Evolutionary conservation across 495 filamentous ascomycete genomes (phyloP), one percentile per base, ranked within the genome.

Genomic region (Umbilicaria muhlenbergii): DNA sequence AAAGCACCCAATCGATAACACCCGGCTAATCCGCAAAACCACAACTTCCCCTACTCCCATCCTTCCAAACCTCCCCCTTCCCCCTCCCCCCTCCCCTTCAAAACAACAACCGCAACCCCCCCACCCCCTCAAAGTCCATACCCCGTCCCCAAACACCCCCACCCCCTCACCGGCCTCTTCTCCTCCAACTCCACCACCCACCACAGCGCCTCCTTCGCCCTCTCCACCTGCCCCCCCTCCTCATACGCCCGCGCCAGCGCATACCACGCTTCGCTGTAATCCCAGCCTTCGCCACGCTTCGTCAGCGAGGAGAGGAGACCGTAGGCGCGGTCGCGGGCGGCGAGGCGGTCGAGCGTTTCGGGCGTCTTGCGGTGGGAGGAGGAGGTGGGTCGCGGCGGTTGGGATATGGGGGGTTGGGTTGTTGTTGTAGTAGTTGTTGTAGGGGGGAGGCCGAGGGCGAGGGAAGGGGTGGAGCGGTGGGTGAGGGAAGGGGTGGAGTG

Each of bases 181-280:
- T 74, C 74, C 47, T 71, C 72, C 36, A 83, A 58, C 54, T 81
- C 76, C 33, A 87, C 55, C 14, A 80, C 85, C 59, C 83, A 70
- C 60, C 78, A 83, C 40, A 83, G 69, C 11, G 80, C 73, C 41
- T 75, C 69, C 53, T 86, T 87, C 37, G 91, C 77, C 56, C 87
- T 93, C 36, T 87, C 82, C 6, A 74, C 57, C 65, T 95, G 82
- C 6, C 81, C 81, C 41, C 81, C 79, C 43, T 79, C 75, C 61
- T 95, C 89, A 51, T 93, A 83, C 37, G 79, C 86, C 48, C 83
- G 66, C 1, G 91, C 85, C 13, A 98, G 71, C 10, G 78, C 77
- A 53, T 81, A 86, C 91, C 91, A 98, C 15, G 88, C 91, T 56
- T 94, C 91, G n/a, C 79, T 77, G 53, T 79, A 74, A 58, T 94